A percentile compares a stretch with the other conserved stretches of the same genome.
phyloP scores from a whole-genome alignment of 495 filamentous ascomycete genomes.

The Aspergillus bridgeri region DNA sequence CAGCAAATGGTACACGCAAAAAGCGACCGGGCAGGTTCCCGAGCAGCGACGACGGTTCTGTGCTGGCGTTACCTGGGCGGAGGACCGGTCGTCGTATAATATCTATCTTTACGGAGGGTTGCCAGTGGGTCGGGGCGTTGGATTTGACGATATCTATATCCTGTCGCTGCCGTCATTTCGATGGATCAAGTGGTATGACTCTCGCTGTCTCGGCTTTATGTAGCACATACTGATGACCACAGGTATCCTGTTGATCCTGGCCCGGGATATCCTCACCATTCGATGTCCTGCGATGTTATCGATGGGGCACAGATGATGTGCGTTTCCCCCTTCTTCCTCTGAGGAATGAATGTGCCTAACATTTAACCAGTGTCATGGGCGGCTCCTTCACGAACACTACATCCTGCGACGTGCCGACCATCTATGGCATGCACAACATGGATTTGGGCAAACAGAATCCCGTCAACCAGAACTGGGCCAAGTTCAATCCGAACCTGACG shows the following conservation, averaged over 20 bases:
- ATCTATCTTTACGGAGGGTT: constrained; percentile 10
- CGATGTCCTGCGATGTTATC: constrained; percentile 6
- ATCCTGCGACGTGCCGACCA: constrained; percentile 4
- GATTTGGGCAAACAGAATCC: constrained; percentile 11
- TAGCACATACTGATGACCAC: neutral
- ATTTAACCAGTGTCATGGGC: constrained; percentile 6
- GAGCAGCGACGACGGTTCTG: constrained; percentile 7
- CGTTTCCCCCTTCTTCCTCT: neutral
- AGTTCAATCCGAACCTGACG: constrained; percentile 8
- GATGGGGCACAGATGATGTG: constrained; percentile 10
- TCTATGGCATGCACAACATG: constrained; percentile 12
- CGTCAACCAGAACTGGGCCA: neutral
- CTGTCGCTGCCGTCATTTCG: constrained; percentile 6
- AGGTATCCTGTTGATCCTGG: constrained; percentile 6
- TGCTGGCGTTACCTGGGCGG: constrained; percentile 8
- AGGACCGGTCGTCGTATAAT: constrained; percentile 11
- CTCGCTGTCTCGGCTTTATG: neutral
- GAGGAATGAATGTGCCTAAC: too few relatives aligned
- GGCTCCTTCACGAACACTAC: constrained; percentile 8
- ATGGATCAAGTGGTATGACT: constrained; percentile 11
- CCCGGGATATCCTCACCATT: constrained; percentile 3
- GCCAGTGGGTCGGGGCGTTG: neutral
- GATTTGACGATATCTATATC: constrained; percentile 10
- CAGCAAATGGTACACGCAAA: constrained; percentile 13
- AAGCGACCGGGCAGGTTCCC: constrained; percentile 9